These are phyloP conservation scores for Pseudogymnoascus sp. DNA, from an alignment of 2,329 filamentous ascomycete species.

Conservation along the genomic window DNA sequence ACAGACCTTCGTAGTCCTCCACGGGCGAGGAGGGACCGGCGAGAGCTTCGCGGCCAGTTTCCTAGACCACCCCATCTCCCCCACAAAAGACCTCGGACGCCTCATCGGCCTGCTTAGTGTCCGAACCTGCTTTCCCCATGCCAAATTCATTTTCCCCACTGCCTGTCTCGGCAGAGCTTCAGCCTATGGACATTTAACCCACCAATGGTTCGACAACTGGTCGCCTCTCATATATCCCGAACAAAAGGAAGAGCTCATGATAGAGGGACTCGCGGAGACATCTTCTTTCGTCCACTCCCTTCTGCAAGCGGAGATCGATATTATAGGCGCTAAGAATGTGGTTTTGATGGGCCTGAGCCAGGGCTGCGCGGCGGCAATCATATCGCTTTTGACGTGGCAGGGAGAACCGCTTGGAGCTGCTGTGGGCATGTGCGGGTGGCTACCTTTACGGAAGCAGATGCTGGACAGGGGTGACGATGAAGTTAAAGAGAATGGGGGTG, in stretches of 20 bases:
- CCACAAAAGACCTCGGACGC: not conserved
- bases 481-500: slow-evolving; percentile 9
- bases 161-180: slow-evolving; percentile 36
- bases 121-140: slow-evolving; percentile 32
- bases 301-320: slow-evolving; percentile 31
- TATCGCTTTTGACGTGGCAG: slow-evolving; percentile 38
- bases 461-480: slow-evolving; percentile 16
- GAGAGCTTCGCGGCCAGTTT: slow-evolving; percentile 35
- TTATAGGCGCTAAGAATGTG: slow-evolving; percentile 34
- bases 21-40: slow-evolving; percentile 41
- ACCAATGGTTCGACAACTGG: slow-evolving; percentile 43
- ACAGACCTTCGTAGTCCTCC: slow-evolving; percentile 42
- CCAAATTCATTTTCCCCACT: slow-evolving; percentile 45
- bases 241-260: slow-evolving; percentile 32
- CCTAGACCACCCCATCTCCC: slow-evolving; percentile 25
- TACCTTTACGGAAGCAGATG: slow-evolving; percentile 35
- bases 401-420: slow-evolving; percentile 32
- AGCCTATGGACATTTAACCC: slow-evolving; percentile 34
- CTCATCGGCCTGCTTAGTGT: slow-evolving; percentile 20
- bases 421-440: slow-evolving; percentile 40
- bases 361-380: slow-evolving; percentile 42
- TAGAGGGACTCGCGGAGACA: slow-evolving; percentile 37
- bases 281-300: slow-evolving; percentile 34
- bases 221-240: not conserved
- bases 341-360: slow-evolving; percentile 47